These are phyloP conservation scores for Nothomitra cinnamomea DNA, from an alignment of 2,329 filamentous ascomycete species.

Conservation along the genomic window DNA sequence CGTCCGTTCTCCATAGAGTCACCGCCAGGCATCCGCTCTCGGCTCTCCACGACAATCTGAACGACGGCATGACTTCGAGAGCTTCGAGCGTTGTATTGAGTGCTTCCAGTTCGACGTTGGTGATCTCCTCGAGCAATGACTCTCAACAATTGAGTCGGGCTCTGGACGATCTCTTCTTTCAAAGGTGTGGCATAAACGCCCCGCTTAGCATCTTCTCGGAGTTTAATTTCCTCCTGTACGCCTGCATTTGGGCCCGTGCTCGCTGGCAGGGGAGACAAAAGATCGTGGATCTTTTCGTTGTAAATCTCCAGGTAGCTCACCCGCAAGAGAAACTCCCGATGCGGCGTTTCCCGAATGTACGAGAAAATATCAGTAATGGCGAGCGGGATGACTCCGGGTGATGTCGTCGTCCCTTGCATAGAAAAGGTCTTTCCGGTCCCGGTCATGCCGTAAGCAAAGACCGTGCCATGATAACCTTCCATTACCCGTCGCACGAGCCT, in stretches of 20 bases:
- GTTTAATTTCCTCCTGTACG: slow-evolving; percentile 83
- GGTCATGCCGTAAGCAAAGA: slow-evolving; percentile 98
- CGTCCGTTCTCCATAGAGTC: slow-evolving; percentile 29
- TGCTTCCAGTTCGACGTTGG: slow-evolving; percentile 77
- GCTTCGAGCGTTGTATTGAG: slow-evolving; percentile 91
- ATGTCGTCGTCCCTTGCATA: slow-evolving; percentile 94
- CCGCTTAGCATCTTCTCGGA: slow-evolving; percentile 88
- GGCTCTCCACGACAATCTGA: slow-evolving; percentile 93
- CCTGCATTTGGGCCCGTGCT: slow-evolving; percentile 18
- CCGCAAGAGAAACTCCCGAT: slow-evolving; percentile 80
- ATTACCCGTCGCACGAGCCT: slow-evolving; percentile 89
- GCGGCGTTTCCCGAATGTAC: slow-evolving; percentile 92
- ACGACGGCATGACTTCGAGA: slow-evolving; percentile 97
- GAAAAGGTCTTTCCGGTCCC: slow-evolving; percentile 98
- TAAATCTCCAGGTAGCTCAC: slow-evolving; percentile 99
- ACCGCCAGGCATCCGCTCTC: slow-evolving; percentile 51
- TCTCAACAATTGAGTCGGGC: slow-evolving; percentile 80
- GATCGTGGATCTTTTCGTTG: slow-evolving; percentile 91
- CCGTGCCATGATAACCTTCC: slow-evolving; percentile 97
- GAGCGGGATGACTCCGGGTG: slow-evolving; percentile 87
- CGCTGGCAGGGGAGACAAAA: slow-evolving; percentile 57
- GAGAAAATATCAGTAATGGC: slow-evolving; percentile 99
- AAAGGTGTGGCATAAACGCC: slow-evolving; percentile 91
- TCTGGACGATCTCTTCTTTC: slow-evolving; percentile 97
- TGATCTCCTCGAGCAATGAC: slow-evolving; percentile 92